Evolutionary conservation across 495 filamentous ascomycete species (phyloP), one percentile per base, ranked within the genome.

Genomic region (Penicillium angulare): DNA sequence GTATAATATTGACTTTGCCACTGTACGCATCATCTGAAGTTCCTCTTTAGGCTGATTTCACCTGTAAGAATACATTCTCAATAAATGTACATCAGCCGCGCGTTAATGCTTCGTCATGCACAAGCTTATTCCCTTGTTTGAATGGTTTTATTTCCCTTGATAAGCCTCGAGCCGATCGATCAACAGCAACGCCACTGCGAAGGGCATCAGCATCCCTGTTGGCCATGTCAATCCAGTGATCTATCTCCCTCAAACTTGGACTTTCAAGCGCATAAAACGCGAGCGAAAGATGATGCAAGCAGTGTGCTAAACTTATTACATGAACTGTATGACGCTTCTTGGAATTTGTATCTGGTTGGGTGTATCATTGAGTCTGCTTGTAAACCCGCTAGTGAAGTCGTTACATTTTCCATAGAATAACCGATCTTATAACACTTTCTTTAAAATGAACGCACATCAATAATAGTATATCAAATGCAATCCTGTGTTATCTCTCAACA

Each of bases 101-200:
- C 26, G 15, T 53, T 42, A 55, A 0, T 38, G n/a, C 32, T n/a
- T 38, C 17, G 9, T 48, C 44, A 48, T 53, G 17, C 34, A 16
- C 44, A 27, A 5, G 43, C 29, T 6, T 10, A 17, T 16, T 12
- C 2, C 1, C 18, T 16, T 6, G n/a, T n/a, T 20, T 55, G 58
- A 75, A 80, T 87, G 57, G 78, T 84, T 60, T 72, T 65, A 1
- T 86, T 87, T 50, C 81, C 82, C 0, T 73, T 77, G n/a, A 71
- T 70, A 0, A 83, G 78, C 4, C 66, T 88, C 2, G 72, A 88
- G 16, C 68, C 87, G 9, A 80, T 74, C 41, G 78, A 85, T 52
- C 65, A 73, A 7, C 69, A 87, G 45, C 68, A 67, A 5, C 73
- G 72, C 31, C 72, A 84, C 44, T 78, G 86, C 56, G 84, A 89